Base-by-base conservation (phyloP, 1,284 basidiomycete genomes). In the Cryptococcus sp. region DNA sequence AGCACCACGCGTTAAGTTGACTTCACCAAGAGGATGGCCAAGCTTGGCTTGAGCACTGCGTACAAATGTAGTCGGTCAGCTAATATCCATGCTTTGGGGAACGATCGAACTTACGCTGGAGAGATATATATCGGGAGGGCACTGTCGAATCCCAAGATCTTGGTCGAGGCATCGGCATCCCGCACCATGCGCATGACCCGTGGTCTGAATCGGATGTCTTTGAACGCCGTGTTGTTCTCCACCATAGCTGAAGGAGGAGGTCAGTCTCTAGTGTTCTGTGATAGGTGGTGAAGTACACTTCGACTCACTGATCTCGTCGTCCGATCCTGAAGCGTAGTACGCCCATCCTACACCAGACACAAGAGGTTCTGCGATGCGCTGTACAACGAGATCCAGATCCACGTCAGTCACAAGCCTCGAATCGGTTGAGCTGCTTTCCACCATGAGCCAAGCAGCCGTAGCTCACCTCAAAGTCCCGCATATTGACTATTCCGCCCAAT, bases 11-110 rank as follows among this genome's bases (percentile, higher is more conserved):
- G 90, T 90, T 59, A 95, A 86, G 77, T 93, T 94, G 47, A 84
- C 81, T 79, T 96, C 93, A 17, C 92, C 92, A 80, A 86, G 80
- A 2, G 93, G 93, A 72, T 96, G 93, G 1, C 92, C 92, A 3
- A 95, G 82, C 69, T 88, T 89, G n/a, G 91, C 92, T 64, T 94
- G 86, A 5, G 91, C 93, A 0, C 71, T 73, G 48, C 3, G 41
- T 22, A 35, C 31, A 35, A 35, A 13, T 8, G 13, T 89, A 19
- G 15, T 40, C 39, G 17, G 38, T 56, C 48, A 54, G 42, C 46
- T 41, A 15, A 5, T 3, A 35, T 20, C 19, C 35, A 22, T 22
- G 20, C 15, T n/a, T 41, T 2, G 17, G 16, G 27, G 31, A 5
- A 27, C 7, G 19, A 19, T 23, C 10, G 10, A 1, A 68, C 71